A percentile compares a stretch with the other conserved stretches of the same genome.
Evolutionary conservation across 257 asterid genomes (phyloP).

Genomic region (Plantago elongata): DNA sequence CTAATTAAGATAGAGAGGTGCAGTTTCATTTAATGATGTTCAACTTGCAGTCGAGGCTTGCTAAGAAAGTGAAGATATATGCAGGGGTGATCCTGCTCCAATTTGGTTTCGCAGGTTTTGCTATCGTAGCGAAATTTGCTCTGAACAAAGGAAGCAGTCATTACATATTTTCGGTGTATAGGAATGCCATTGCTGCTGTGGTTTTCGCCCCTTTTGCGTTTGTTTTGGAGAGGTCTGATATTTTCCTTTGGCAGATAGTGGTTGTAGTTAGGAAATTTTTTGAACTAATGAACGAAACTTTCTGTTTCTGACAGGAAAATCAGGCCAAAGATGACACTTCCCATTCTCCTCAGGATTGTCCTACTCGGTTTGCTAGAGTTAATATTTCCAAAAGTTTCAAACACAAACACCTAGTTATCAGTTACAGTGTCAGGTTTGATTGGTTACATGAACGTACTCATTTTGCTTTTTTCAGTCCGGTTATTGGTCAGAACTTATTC

Average conservation of each 20-base stretch:
- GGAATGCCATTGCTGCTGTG: slow-evolving; percentile 48
- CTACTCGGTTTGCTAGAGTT: slow-evolving; percentile 45
- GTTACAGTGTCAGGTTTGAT: not conserved
- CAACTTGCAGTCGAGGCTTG: slow-evolving; percentile 21
- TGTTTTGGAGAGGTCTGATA: slow-evolving; percentile 43
- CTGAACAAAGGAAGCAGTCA: slow-evolving; percentile 60
- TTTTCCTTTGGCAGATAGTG: not conserved
- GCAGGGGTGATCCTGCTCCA: slow-evolving; percentile 49
- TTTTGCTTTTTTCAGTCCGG: slow-evolving; percentile 42
- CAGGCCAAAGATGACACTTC: slow-evolving; percentile 46
- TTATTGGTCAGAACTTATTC: slow-evolving; percentile 58
- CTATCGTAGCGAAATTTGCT: slow-evolving; percentile 57
- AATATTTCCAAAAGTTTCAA: not conserved
- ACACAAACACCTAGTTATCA: not conserved
- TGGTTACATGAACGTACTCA: not conserved
- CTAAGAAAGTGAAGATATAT: slow-evolving; percentile 40
- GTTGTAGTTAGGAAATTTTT: not conserved
- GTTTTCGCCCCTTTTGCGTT: slow-evolving; percentile 65
- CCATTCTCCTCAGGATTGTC: slow-evolving; percentile 34
- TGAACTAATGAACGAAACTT: not conserved
- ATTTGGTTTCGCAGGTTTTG: slow-evolving; percentile 60
- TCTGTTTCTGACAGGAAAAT: slow-evolving; percentile 31
- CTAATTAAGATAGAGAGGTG: not conserved
- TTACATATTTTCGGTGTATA: slow-evolving; percentile 48
- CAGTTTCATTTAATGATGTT: not conserved